These are phyloP conservation scores for Globisporangium emineosum DNA, from an alignment of 352 stramenopile genomes.

Conservation along the genomic window DNA sequence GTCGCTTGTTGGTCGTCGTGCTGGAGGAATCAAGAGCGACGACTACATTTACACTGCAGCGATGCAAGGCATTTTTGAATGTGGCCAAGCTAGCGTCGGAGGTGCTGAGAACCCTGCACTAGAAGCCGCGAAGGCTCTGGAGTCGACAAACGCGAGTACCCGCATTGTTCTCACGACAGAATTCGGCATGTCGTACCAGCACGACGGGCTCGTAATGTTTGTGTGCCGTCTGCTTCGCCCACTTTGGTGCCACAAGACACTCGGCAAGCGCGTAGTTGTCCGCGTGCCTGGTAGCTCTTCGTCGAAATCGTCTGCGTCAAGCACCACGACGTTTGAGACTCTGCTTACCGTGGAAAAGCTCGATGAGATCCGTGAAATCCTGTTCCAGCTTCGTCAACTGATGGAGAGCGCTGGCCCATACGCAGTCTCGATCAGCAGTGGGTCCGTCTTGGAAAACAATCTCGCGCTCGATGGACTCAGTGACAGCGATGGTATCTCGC, in stretches of 20 bases:
- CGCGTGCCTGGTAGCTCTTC: conserved; percentile 19
- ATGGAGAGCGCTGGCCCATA: conserved; percentile 78
- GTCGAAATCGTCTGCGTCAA: conserved; percentile 20
- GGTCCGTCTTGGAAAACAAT: conserved; percentile 55
- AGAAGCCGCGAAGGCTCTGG: conserved; percentile 25
- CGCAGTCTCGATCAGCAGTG: conserved; percentile 69
- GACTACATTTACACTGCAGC: conserved; percentile 77
- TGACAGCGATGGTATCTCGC: conserved; percentile 43
- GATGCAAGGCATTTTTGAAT: conserved; percentile 84
- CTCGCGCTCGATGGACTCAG: conserved; percentile 34
- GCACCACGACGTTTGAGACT: conserved; percentile 32
- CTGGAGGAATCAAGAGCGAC: conserved; percentile 58
- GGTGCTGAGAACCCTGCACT: conserved; percentile 29
- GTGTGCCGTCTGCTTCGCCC: conserved; percentile 75
- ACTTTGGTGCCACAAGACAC: conserved; percentile 61
- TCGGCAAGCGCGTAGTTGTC: conserved; percentile 42
- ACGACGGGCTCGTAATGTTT: conserved; percentile 82
- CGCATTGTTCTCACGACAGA: conserved; percentile 84
- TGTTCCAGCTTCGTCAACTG: conserved; percentile 80
- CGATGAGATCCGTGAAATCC: conserved; percentile 72
- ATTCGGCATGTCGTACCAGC: conserved; percentile 85
- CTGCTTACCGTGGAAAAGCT: conserved; percentile 50
- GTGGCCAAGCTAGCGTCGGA: conserved; percentile 41
- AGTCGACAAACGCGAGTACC: conserved; percentile 33
- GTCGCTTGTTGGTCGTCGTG: conserved; percentile 39